Conservation (phyloP, 2,329 filamentous ascomycete genomes). For the Curvularia hawaiiensis region DNA sequence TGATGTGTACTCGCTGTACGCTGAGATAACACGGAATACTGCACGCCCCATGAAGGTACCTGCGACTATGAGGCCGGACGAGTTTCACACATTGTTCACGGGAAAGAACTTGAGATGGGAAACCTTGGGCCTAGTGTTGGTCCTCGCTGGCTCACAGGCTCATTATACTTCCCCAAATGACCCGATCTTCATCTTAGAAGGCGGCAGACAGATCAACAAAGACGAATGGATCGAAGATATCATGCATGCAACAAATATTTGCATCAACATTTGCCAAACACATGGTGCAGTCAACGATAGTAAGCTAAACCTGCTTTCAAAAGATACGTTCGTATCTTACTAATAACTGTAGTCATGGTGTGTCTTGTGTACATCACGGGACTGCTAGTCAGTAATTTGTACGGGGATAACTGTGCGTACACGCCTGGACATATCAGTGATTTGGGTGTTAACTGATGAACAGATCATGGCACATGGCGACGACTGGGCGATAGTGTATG, state of each 20-base stretch:
- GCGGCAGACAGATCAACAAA: slow-evolving; percentile 37
- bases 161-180: slow-evolving; percentile 40
- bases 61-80: slow-evolving; percentile 36
- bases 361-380: slow-evolving; percentile 41
- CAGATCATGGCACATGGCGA: slow-evolving; percentile 45
- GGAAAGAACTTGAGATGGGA: slow-evolving; percentile 45
- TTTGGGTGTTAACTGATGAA: slow-evolving; percentile 9
- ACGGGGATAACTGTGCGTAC: slow-evolving; percentile 43
- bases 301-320: slow-evolving; percentile 1
- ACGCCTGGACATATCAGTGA: background rate
- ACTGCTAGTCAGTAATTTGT: slow-evolving; percentile 40
- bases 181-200: slow-evolving; percentile 38
- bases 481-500: slow-evolving; percentile 38
- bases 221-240: slow-evolving; percentile 42
- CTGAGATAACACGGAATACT: slow-evolving; percentile 42
- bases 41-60: slow-evolving; percentile 39
- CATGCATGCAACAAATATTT: slow-evolving; percentile 44
- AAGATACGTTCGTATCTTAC: background rate
- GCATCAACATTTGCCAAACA: slow-evolving; percentile 43
- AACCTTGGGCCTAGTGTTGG: slow-evolving; percentile 37
- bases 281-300: slow-evolving; percentile 44
- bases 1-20: slow-evolving; percentile 29
- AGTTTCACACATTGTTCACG: slow-evolving; percentile 43
- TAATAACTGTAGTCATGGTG: slow-evolving; percentile 32
- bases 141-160: slow-evolving; percentile 36